Conservation (phyloP, 2,329 filamentous ascomycete species). For the Pseudocercospora pini-densiflorae region DNA sequence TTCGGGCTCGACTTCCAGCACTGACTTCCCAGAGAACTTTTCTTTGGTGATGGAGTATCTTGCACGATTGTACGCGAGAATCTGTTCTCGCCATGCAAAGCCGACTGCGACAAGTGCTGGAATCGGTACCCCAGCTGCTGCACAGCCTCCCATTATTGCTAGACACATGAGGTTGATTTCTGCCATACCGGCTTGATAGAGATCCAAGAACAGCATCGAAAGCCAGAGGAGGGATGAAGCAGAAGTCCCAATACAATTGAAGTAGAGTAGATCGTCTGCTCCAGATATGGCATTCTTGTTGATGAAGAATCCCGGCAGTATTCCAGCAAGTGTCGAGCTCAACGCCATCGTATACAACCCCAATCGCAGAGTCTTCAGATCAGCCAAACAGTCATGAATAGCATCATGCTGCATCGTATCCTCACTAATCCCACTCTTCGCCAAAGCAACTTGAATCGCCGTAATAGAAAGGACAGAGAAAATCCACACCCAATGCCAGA, state of each 20-base stretch:
- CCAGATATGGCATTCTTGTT: no score
- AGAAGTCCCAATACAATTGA: neutral
- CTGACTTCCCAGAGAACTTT: conserved; percentile 18
- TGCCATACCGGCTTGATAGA: conserved; percentile 40
- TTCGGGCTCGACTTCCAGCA: conserved; percentile 17
- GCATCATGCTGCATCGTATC: conserved; percentile 29
- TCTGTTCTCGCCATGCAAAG: conserved; percentile 38
- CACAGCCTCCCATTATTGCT: neutral
- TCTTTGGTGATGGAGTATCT: conserved; percentile 25
- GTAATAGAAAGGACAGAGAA: conserved; percentile 29
- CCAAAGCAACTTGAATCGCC: conserved; percentile 26
- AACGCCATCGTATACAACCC: conserved; percentile 14
- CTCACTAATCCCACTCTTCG: conserved; percentile 27
- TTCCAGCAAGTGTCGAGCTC: conserved; percentile 34
- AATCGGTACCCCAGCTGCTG: conserved; percentile 27
- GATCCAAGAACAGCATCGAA: conserved; percentile 39
- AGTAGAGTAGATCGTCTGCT: neutral
- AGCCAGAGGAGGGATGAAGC: conserved; percentile 37
- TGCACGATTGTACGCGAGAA: conserved; percentile 38
- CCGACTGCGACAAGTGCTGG: conserved; percentile 28
- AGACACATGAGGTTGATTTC: neutral
- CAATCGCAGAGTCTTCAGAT: conserved; percentile 22
- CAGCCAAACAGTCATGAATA: conserved; percentile 17
- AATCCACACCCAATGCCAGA: neutral
- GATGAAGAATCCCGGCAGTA: conserved; percentile 34